Base-by-base conservation (phyloP, 805 yeast species). In the Candida pseudoglaebosa region DNA sequence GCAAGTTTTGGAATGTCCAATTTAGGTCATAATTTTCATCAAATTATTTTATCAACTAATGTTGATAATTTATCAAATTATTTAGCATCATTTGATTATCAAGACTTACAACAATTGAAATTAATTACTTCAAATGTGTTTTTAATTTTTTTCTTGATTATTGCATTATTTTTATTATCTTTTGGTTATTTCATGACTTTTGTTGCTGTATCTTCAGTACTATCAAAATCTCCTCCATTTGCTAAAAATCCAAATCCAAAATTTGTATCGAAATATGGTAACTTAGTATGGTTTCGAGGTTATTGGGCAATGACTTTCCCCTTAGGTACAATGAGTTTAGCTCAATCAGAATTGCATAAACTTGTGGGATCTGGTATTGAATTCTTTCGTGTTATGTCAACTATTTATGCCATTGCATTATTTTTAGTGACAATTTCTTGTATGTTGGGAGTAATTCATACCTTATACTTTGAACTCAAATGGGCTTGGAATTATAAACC, bases 241-340 rank as follows among this genome's bases (percentile, higher is more conserved):
- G 55, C 70, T 9, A 45, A 44, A 21, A 50, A 50, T 15, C 58
- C 58, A 10, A 61, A 61, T 47, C 38, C 47, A 1, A 28, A 33
- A 4, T 46, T 44, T 29, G 40, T 56, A 6, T 5, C 8, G 6
- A 39, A 22, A 3, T 42, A 47, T 24, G 58, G 59, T 2, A 38
- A 46, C 2, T 37, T 57, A 14, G 43, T 38, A 16, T 52, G 44
- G 30, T 47, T 53, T 39, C 46, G 47, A 21, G 50, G 52, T 1
- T 57, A 51, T 28, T 56, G 96, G 96, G 80, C 89, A 13, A 75
- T 84, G 68, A 84, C 96, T 46, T 89, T 89, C 80, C 96, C 96
- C 3, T 52, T 88, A 49, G 96, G 96, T 2, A 86, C 95, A 0
- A 79, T 85, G 82, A 68, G 82, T 0, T 56, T 83, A 10, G 77